phyloP scores from a whole-genome alignment of 2,329 filamentous ascomycete genomes.

The Scolecobasidium constrictum region DNA sequence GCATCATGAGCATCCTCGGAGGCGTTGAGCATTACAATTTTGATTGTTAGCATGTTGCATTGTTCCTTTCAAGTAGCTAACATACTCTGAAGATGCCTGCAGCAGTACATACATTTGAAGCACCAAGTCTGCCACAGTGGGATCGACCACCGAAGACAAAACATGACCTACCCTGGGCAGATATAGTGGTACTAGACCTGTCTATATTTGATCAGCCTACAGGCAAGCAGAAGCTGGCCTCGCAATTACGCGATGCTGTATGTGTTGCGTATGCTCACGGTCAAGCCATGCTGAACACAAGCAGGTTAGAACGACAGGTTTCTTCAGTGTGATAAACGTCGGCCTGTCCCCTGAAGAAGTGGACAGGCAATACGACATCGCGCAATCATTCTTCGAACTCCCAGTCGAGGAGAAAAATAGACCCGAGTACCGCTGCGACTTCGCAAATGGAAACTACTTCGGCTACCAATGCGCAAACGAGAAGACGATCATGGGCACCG shows the following conservation, averaged over 20 bases:
- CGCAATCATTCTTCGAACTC: conserved; percentile 13
- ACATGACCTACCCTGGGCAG: conserved; percentile 10
- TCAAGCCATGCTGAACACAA: too few relatives aligned
- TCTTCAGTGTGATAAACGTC: conserved; percentile 15
- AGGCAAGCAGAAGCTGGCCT: conserved; percentile 14
- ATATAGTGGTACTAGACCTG: conserved; percentile 13
- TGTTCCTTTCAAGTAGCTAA: too few relatives aligned
- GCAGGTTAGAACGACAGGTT: too few relatives aligned
- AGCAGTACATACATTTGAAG: too few relatives aligned
- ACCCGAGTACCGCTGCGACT: conserved; percentile 12
- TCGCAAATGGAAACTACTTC: conserved; percentile 14
- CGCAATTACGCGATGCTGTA: conserved; percentile 14
- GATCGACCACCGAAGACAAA: too few relatives aligned
- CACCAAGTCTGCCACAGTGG: too few relatives aligned
- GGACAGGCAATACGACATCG: conserved; percentile 14
- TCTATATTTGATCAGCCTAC: conserved; percentile 14
- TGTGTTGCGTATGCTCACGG: too few relatives aligned
- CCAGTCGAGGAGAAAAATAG: conserved; percentile 13
- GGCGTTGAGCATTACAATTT: too few relatives aligned
- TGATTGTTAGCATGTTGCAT: too few relatives aligned
- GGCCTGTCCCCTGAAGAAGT: conserved; percentile 13
- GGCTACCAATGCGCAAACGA: conserved; percentile 13
- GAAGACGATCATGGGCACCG: conserved; percentile 3
- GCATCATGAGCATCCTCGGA: too few relatives aligned
- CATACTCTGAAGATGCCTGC: too few relatives aligned